Percentiles rank a stretch among this genome's conserved stretches.
These are phyloP conservation scores for Serendipita vermifera DNA, from an alignment of 768 basidiomycete species.

Conservation along the genomic window DNA sequence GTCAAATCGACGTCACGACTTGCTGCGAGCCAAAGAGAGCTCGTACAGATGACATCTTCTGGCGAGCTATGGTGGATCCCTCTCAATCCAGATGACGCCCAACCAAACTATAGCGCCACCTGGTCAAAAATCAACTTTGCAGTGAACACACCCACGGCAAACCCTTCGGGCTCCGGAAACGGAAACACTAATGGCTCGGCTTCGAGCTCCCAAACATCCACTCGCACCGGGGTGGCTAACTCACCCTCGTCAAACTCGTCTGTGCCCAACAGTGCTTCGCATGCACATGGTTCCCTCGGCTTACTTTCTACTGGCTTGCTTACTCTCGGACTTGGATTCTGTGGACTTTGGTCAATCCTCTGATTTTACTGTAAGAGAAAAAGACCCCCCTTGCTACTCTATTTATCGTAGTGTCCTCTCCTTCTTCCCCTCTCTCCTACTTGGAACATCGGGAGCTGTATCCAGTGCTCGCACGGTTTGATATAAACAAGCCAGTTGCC, in stretches of 20 bases:
- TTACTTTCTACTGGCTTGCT: not conserved
- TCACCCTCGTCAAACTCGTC: not conserved
- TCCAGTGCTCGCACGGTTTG: too few species aligned
- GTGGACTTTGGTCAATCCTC: not conserved
- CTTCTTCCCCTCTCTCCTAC: too few species aligned
- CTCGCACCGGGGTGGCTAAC: not conserved
- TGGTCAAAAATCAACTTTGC: not conserved
- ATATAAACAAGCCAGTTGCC: too few species aligned
- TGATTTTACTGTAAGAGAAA: too few species aligned
- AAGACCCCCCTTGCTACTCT: too few species aligned
- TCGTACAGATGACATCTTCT: not conserved
- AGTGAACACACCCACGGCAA: not conserved
- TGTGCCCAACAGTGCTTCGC: not conserved
- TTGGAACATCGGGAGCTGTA: too few species aligned
- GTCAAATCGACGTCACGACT: not conserved
- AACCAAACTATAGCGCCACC: not conserved
- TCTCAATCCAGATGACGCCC: not conserved
- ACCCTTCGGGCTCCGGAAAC: not conserved
- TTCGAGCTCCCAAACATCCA: too few species aligned
- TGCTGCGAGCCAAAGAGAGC: not conserved
- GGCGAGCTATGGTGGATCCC: not conserved
- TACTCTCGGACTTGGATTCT: not conserved
- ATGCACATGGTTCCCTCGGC: not conserved
- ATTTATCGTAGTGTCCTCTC: too few species aligned
- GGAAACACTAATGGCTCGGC: too few species aligned